Percentiles rank a stretch among this genome's conserved stretches.
Evolutionary conservation across 352 stramenopile species (phyloP).

Genomic region (Phytophthora meadii): DNA sequence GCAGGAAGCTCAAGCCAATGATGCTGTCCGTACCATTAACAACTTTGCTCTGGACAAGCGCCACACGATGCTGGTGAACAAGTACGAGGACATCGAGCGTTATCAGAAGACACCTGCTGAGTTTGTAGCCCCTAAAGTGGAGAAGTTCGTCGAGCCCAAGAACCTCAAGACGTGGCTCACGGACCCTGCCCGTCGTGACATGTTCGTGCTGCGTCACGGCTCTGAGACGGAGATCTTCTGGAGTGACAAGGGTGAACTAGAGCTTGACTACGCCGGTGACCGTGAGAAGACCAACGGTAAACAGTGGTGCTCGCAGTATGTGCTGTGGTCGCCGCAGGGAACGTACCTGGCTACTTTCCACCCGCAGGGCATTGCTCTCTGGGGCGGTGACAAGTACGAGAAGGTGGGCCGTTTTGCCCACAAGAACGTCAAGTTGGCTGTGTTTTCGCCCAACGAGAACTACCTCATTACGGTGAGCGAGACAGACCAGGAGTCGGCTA

Average conservation of each 20-base stretch:
- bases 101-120: conserved; percentile 67
- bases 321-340: conserved; percentile 97
- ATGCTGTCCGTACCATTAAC: conserved; percentile 86
- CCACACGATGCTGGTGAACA: conserved; percentile 95
- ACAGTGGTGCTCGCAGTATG: conserved; percentile 98
- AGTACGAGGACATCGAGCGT: conserved; percentile 91
- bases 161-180: conserved; percentile 95
- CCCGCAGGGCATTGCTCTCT: conserved; percentile 96
- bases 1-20: conserved; percentile 70
- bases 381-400: conserved; percentile 97
- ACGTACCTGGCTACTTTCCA: conserved; percentile 99
- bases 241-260: conserved; percentile 87
- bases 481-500: conserved; percentile 92
- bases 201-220: conserved; percentile 95
- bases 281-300: conserved; percentile 96
- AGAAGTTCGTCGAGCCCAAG: conserved; percentile 92
- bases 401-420: conserved; percentile 98
- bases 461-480: conserved; percentile 98
- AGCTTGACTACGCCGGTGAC: conserved; percentile 95
- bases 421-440: conserved; percentile 93
- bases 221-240: conserved; percentile 98
- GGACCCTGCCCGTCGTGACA: conserved; percentile 92
- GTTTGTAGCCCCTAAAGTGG: conserved; percentile 85
- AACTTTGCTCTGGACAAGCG: conserved; percentile 97
- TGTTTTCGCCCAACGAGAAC: conserved; percentile 97